Percentiles rank a stretch among this genome's conserved stretches.
phyloP scores from a whole-genome alignment of 78 protist genomes.

The Dictyostelium citrinum region DNA sequence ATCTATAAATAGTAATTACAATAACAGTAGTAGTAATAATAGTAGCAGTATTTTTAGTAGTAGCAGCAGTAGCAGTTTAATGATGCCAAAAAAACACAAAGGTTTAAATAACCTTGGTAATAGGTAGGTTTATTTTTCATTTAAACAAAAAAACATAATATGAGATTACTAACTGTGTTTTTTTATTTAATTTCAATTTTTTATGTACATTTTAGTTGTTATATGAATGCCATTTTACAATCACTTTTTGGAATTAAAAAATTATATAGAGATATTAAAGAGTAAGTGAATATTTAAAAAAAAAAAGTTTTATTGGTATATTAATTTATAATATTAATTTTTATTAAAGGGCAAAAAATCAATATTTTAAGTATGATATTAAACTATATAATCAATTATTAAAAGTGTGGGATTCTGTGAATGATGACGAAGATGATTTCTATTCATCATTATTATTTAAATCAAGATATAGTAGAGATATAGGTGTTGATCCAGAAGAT shows the following conservation, averaged over 20 bases:
- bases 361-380: not conserved
- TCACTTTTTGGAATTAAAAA: constrained; percentile 35
- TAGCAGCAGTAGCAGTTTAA: not conserved
- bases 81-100: not conserved
- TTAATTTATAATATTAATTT: not conserved
- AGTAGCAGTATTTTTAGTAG: too few species aligned
- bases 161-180: not conserved
- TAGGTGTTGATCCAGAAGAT: constrained; percentile 3
- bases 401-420: not conserved
- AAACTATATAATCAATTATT: not conserved
- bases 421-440: not conserved
- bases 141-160: not conserved
- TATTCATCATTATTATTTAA: not conserved
- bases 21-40: too few species aligned
- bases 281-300: not conserved
- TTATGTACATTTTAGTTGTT: constrained; percentile 10
- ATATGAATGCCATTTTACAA: constrained; percentile 59
- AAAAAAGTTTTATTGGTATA: not conserved
- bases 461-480: not conserved
- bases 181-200: not conserved
- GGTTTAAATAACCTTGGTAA: constrained; percentile 5
- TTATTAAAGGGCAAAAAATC: not conserved
- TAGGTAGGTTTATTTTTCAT: not conserved
- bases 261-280: not conserved
- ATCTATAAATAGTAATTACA: not conserved